Base-by-base conservation (phyloP, 2,329 filamentous ascomycete genomes). In the Colletotrichum sp. region DNA sequence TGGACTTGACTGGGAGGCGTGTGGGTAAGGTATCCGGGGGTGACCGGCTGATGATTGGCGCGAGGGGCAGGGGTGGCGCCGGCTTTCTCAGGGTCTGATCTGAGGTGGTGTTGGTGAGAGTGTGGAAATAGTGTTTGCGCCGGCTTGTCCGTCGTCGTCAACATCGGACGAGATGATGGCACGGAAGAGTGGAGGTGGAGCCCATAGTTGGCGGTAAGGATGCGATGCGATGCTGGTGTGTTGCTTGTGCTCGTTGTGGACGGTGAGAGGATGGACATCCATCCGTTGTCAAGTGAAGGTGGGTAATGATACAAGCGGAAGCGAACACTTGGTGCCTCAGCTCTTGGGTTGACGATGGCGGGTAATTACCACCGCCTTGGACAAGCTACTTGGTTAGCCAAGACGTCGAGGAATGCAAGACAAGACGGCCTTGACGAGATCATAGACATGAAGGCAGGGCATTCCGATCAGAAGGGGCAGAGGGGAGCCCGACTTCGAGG, bases 11-110 rank as follows among this genome's bases (percentile, higher is more conserved):
- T 52, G 60, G 36, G 70, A 74, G 74, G 66, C 43, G 69, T 75
- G 69, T 72, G 69, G 72, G 68, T 71, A 75, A 75, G 73, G 73
- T 75, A 32, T 75, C 56, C 12, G 73, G 73, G 72, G 56, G 62
- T 75, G 69, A 72, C 36, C 34, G 70, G 62, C 22, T 34, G n/a
- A 58, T 67, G 73, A 61, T 39, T 69, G 66, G 66, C n/a, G 52
- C 34, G 25, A 30, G 34, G 27, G 32, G 16, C 61, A 28, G 25
- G 25, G 60, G 27, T 48, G 55, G 22, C 66, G 66, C 66, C 32
- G 52, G 16, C 62, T 27, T 62, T 66, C 55, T 68, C 55, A 65
- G 43, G 70, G 74, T 36, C 64, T 69, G 70, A 39, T 73, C 64
- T 72, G 36, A 28, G 52, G 28, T 66, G 36, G 22, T 58, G 56